Conservation (phyloP, 148 eudicot species). For the Rhododendron ovatum region DNA sequence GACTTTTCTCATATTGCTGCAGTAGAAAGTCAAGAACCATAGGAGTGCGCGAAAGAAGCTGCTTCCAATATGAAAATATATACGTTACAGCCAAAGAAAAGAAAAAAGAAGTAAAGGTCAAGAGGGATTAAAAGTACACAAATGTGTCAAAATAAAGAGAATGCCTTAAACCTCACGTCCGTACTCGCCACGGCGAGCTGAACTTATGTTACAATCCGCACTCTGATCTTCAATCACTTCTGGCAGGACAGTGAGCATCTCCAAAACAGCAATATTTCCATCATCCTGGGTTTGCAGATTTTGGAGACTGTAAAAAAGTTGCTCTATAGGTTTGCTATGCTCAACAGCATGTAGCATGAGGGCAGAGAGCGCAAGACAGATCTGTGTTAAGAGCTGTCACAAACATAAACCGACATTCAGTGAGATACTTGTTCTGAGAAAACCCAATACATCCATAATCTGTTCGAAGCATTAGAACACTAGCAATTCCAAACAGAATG, state of each 20-base stretch:
- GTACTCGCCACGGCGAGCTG: slow-evolving; percentile 65
- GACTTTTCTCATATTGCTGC: slow-evolving; percentile 62
- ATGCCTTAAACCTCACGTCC: slow-evolving; percentile 62
- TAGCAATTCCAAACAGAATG: neutral
- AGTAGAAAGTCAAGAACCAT: slow-evolving; percentile 79
- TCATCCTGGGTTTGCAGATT: slow-evolving; percentile 68
- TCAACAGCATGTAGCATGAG: slow-evolving; percentile 77
- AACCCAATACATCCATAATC: neutral
- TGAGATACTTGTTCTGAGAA: neutral
- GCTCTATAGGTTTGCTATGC: slow-evolving; percentile 80
- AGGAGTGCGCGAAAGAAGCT: slow-evolving; percentile 83
- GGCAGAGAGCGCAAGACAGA: slow-evolving; percentile 86
- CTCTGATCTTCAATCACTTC: slow-evolving; percentile 83
- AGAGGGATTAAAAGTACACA: slow-evolving; percentile 3
- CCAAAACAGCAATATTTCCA: slow-evolving; percentile 80
- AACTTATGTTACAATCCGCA: slow-evolving; percentile 43
- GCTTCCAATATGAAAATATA: slow-evolving; percentile 32
- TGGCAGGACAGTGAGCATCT: slow-evolving; percentile 92
- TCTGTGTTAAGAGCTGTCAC: slow-evolving; percentile 93
- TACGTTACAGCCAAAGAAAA: slow-evolving; percentile 11
- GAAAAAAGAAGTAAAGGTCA: slow-evolving; percentile 7
- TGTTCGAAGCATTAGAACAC: neutral
- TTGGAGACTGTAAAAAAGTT: slow-evolving; percentile 80
- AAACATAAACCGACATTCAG: slow-evolving; percentile 15
- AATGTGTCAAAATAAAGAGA: neutral